phyloP scores from a whole-genome alignment of 805 yeast species.

The Barnettozyma californica region DNA sequence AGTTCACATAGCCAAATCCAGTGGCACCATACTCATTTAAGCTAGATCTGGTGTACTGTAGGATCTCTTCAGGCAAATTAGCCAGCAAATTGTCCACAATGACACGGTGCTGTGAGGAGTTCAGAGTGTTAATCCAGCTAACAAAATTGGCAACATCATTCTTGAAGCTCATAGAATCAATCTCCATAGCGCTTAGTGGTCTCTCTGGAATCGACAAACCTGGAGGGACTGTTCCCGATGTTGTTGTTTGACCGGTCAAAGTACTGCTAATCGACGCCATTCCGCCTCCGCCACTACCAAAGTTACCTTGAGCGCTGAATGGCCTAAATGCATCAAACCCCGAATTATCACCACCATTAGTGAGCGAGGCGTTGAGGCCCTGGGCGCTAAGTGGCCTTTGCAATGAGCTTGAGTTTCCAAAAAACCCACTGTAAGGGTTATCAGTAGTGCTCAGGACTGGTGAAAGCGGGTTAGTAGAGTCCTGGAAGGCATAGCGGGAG shows the following conservation, averaged over 20 bases:
- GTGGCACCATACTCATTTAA: constrained; percentile 31
- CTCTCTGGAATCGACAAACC: constrained; percentile 20
- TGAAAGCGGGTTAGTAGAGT: constrained; percentile 17
- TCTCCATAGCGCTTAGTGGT: constrained; percentile 27
- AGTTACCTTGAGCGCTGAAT: constrained; percentile 16
- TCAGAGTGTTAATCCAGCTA: constrained; percentile 46
- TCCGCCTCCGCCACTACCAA: not conserved
- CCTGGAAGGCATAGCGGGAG: constrained; percentile 27
- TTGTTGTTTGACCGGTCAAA: constrained; percentile 1
- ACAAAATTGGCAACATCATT: constrained; percentile 46
- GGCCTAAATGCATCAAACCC: constrained; percentile 17
- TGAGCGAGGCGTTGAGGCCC: constrained; percentile 10
- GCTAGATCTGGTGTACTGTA: constrained; percentile 43
- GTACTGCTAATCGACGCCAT: constrained; percentile 6
- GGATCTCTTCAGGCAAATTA: constrained; percentile 45
- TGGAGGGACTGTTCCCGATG: not conserved
- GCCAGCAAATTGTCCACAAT: constrained; percentile 51
- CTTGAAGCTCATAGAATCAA: constrained; percentile 35
- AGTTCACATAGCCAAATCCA: not conserved
- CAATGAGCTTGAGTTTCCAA: constrained; percentile 4
- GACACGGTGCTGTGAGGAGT: constrained; percentile 45
- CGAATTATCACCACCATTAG: not conserved
- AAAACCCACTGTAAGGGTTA: constrained; percentile 14
- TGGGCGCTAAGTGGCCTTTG: constrained; percentile 26
- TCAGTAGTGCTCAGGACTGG: constrained; percentile 22